phyloP scores from a whole-genome alignment of 352 stramenopile genomes.

The Thraustochytrium sp. region DNA sequence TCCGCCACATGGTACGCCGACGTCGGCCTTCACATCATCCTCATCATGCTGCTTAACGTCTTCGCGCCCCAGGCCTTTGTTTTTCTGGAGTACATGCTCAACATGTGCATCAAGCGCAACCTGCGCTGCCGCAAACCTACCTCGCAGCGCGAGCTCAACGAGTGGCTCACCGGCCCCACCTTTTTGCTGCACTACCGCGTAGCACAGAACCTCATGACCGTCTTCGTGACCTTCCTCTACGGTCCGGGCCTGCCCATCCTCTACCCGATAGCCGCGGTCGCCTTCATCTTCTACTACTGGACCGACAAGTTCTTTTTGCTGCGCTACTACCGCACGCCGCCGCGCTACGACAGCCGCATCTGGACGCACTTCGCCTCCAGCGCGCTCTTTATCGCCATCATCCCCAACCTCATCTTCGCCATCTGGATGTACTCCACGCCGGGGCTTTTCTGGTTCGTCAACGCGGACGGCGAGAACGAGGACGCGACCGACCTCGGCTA shows the following conservation, averaged over 20 bases:
- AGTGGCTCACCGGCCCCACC: constrained; percentile 53
- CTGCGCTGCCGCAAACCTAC: constrained; percentile 3
- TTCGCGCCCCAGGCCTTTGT: constrained; percentile 56
- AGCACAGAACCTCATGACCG: constrained; percentile 59
- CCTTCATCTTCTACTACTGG: constrained; percentile 62
- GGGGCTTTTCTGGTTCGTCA: constrained; percentile 39
- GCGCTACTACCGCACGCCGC: constrained; percentile 60
- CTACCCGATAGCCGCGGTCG: constrained; percentile 56
- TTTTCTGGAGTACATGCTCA: background rate
- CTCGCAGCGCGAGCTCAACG: constrained; percentile 58
- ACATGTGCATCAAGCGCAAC: background rate
- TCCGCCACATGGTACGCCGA: constrained; percentile 55
- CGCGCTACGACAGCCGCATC: constrained; percentile 57
- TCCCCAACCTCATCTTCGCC: constrained; percentile 12
- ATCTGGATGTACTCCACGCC: constrained; percentile 41
- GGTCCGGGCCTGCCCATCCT: constrained; percentile 59
- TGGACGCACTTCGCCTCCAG: constrained; percentile 34
- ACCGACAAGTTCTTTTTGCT: constrained; percentile 65
- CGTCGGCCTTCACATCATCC: constrained; percentile 55
- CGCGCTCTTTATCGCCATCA: background rate
- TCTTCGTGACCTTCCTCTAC: constrained; percentile 65
- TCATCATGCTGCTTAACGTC: constrained; percentile 60
- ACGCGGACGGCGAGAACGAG: background rate
- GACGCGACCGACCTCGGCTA: background rate
- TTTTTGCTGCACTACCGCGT: constrained; percentile 59